These are phyloP conservation scores for Leccinum pellstonianum DNA, from an alignment of 768 basidiomycete genomes.

Conservation along the genomic window DNA sequence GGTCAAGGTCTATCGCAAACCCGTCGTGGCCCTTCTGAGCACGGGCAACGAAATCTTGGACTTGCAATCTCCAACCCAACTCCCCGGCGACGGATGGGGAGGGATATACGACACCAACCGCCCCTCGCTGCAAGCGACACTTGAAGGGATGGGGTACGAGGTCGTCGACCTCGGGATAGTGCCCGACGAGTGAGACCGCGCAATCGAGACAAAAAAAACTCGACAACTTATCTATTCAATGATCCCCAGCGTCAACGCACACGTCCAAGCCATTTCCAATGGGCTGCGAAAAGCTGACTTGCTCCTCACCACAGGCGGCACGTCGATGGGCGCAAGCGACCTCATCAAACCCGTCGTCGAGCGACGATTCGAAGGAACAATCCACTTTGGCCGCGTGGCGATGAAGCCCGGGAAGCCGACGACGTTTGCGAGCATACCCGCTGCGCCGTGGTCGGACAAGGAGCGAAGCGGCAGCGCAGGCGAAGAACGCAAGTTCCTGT, in stretches of 20 bases:
- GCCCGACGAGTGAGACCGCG: slow-evolving; percentile 56
- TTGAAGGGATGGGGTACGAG: slow-evolving; percentile 72
- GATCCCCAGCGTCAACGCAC: slow-evolving; percentile 48
- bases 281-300: slow-evolving; percentile 70
- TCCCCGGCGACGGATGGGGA: slow-evolving; percentile 50
- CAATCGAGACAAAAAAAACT: background rate
- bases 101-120: slow-evolving; percentile 87
- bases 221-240: background rate
- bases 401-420: slow-evolving; percentile 89
- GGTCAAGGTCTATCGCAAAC: slow-evolving; percentile 71
- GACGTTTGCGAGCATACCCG: slow-evolving; percentile 79
- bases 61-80: slow-evolving; percentile 43
- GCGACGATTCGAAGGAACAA: slow-evolving; percentile 65
- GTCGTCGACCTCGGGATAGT: slow-evolving; percentile 83
- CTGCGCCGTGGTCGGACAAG: background rate
- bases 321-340: slow-evolving; percentile 89
- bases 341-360: slow-evolving; percentile 88
- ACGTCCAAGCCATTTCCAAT: slow-evolving; percentile 52
- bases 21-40: slow-evolving; percentile 76
- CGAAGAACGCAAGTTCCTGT: slow-evolving; percentile 55
- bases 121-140: slow-evolving; percentile 67
- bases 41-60: slow-evolving; percentile 84
- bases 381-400: slow-evolving; percentile 85
- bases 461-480: background rate
- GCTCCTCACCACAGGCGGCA: slow-evolving; percentile 83